Base-by-base conservation (phyloP, 805 yeast genomes). In the Pichia insulana region DNA sequence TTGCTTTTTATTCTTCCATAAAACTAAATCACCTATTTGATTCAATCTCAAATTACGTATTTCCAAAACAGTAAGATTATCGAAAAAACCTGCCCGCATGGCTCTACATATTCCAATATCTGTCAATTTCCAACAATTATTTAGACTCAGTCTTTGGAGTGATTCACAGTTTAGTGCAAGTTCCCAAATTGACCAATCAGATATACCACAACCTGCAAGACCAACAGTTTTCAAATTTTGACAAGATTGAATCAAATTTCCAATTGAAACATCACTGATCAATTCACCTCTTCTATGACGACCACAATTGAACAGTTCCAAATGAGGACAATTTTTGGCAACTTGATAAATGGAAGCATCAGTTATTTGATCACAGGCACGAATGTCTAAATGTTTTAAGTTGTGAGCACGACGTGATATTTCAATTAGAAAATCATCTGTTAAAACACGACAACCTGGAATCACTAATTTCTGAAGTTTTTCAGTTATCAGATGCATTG, bases 141-240 rank as follows among this genome's bases (percentile, higher is more conserved):
- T 88, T 40, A 88, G 58, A 7, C 94, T 82, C 17, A 88, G 64
- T 40, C 96, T 67, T 51, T 76, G 77, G 3, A 89, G 53, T 5
- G 64, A 53, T 1, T 63, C 64, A 22, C 76, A 63, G 40, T 67
- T 58, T 15, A 72, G 59, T 0, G 88, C 87, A 28, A 89, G 62
- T 53, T 83, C 89, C 95, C 95, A 86, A 13, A 89, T 65, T 4
- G 84, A 70, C 34, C 76, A 69, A 63, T 89, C 96, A 7, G 84
- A 76, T 16, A 89, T 72, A 35, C 74, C 68, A 59, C 96, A 86
- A 7, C 97, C 97, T 0, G 97, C 96, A 17, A 87, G 64, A 0
- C 97, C 97, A 35, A 89, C 65, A 0, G 96, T 87, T 36, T 70
- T 67, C 36, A 28, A 12, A 12, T 81, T 68, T 17, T 63, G 57